Percentiles rank a stretch among this genome's conserved stretches.
phyloP scores from a whole-genome alignment of 805 yeast species.

The Candida silvicultrix region DNA sequence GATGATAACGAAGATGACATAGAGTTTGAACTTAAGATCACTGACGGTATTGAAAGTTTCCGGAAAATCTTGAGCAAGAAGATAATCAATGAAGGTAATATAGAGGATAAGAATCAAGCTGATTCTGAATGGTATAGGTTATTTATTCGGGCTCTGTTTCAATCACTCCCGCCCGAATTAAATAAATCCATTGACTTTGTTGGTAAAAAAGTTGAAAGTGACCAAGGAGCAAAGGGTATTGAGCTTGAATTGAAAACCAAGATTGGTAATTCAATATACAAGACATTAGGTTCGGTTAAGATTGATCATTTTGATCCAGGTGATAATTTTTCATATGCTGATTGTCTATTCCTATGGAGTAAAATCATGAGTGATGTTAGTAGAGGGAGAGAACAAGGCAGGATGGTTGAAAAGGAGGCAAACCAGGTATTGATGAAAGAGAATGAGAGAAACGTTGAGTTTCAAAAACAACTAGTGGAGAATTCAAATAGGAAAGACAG shows the following conservation, averaged over 20 bases:
- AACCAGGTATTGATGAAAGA: neutral
- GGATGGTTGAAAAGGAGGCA: neutral
- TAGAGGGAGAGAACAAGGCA: slow-evolving; percentile 5
- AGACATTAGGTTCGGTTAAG: slow-evolving; percentile 7
- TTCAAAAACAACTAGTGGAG: slow-evolving; percentile 7
- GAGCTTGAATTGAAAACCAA: neutral
- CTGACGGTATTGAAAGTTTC: neutral
- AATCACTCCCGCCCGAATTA: neutral
- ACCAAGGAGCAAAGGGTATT: neutral
- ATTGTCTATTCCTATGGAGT: slow-evolving; percentile 18
- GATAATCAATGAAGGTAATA: neutral
- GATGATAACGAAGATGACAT: neutral
- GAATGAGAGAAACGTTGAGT: neutral
- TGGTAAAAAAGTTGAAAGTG: neutral
- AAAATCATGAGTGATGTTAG: slow-evolving; percentile 1
- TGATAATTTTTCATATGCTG: slow-evolving; percentile 4
- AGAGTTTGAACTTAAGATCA: neutral
- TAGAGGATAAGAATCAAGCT: neutral
- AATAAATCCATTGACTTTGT: neutral
- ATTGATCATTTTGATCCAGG: slow-evolving; percentile 2
- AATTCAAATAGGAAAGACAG: slow-evolving; percentile 6
- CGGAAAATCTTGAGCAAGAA: neutral
- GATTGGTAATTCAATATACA: slow-evolving; percentile 8
- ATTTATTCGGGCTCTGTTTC: neutral
- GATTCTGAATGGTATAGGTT: neutral